Base-by-base conservation (phyloP, 192 early-diverging fungal genomes). In the Coemansia sp. region DNA sequence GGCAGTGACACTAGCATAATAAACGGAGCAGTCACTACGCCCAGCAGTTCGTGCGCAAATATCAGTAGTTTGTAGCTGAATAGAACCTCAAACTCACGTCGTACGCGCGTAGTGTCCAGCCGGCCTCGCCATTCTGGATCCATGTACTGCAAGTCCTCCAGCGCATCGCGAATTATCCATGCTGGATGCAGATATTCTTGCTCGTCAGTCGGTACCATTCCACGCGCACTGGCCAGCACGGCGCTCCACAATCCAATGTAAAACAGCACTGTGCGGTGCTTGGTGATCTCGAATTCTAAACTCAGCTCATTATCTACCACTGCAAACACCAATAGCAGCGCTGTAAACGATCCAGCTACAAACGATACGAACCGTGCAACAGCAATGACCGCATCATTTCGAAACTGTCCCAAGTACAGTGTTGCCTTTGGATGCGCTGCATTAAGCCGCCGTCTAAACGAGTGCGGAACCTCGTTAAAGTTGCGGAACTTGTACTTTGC, bases 381-480 rank as follows among this genome's bases (percentile, higher is more conserved):
- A 3, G 94, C 82, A 19, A 88, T 86, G 5, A 90, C 79, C 45
- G 91, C 88, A 48, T 90, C 88, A 48, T 94, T 92, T 0, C 93
- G 92, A 59, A 97, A 97, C 78, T 97, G 94, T 41, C 87, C 74
- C 47, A 98, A 77, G 72, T 99, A 99, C 64, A 87, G 75, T 31
- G 84, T 86, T 0, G 96, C 94, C 49, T 84, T 69, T 10, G 85
- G 83, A 70, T 93, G 87, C 22, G 90, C 92, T 0, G 85, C 59
- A 61, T 87, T 87, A 17, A 98, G 74, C 11, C 98, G 88, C 22
- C 72, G 70, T 31, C 89, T 74, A 69, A 97, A 95, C 17, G 91
- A 61, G 72, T 99, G 95, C 1, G 95, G 93, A 17, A 98, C 83
- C 71, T 99, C 98, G 75, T 99, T 98, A 68, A 98, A 98, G 79